Conservation (phyloP, 331 rosid genomes). For the Rhamnella rubrinervis region DNA sequence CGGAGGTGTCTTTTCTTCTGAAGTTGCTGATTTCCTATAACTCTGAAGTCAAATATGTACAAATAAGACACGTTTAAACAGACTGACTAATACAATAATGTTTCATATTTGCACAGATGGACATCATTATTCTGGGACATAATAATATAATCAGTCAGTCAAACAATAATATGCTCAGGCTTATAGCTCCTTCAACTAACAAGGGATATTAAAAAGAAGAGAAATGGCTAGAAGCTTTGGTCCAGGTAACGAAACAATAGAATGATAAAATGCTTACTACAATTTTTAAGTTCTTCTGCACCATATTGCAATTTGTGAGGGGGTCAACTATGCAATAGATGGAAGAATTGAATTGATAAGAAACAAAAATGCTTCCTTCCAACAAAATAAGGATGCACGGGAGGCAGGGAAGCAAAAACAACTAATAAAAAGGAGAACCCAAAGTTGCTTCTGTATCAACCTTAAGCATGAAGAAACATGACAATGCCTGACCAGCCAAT, state of each 20-base stretch:
- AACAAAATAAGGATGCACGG: neutral
- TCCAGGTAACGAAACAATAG: no score
- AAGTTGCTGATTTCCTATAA: constrained; percentile 33
- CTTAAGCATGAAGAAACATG: constrained; percentile 86
- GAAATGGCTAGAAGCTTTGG: no score
- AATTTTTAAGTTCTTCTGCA: no score
- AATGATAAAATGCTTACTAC: no score
- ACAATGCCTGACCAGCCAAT: constrained; percentile 79
- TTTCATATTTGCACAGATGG: neutral
- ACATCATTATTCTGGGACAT: neutral
- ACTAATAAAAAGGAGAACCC: neutral
- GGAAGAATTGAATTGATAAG: no score
- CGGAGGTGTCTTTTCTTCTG: constrained; percentile 41
- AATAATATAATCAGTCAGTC: neutral
- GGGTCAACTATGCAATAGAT: no score
- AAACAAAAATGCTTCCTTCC: neutral
- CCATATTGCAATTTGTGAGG: no score
- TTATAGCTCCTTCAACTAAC: neutral
- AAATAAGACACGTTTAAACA: constrained; percentile 3
- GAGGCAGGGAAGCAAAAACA: neutral
- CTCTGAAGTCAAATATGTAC: constrained; percentile 42
- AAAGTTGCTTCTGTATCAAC: constrained; percentile 43
- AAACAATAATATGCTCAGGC: neutral
- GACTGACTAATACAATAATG: neutral
- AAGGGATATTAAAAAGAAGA: neutral